Base-by-base conservation (phyloP, 1,284 basidiomycete genomes). In the Ceratobasidium papillatum region DNA sequence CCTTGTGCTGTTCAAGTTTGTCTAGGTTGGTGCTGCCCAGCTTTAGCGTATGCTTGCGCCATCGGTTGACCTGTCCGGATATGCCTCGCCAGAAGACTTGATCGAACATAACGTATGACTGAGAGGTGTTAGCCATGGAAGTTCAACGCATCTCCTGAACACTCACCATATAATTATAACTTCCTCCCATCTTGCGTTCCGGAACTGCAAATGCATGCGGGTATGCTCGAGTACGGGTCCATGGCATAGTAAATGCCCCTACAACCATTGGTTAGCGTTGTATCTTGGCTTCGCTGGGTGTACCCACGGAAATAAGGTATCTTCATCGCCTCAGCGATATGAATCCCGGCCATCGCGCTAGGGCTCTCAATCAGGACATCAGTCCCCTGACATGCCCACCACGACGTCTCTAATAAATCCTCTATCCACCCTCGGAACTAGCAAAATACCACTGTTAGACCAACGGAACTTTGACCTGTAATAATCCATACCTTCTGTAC, bases 121-220 rank as follows among this genome's bases (percentile, higher is more conserved):
- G 64, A 8, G 66, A 41, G 56, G 25, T 22, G 75, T 19, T 51
- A 47, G 61, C n/a, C 66, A n/a, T n/a, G n/a, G 66, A 30, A 59
- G 36, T 25, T 19, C 4, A 8, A 19, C 3, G 34, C 12, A n/a
- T 54, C 17, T 75, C 58, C 22, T 69, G 14, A 68, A 56, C 56
- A 76, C 84, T 77, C 80, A 93, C 93, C 95, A 98, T 97, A 82
- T 98, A 99, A 81, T 99, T 99, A 83, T 98, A 99, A 77, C 93
- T 88, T 36, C 96, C 96, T 30, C 97, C 97, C 90, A 96, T 94
- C 89, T 93, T 92, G 80, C 89, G 89, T 75, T 96, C 95, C 0
- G 98, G 97, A 1, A 99, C 97, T 22, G 95, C 96, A 80, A 99
- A 99, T 2, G 97, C 96, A 81, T 99, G 97, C 25, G 97, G 97